These are phyloP conservation scores for Cryptococcus sp. DNA, from an alignment of 1,284 basidiomycete genomes.

Conservation along the genomic window DNA sequence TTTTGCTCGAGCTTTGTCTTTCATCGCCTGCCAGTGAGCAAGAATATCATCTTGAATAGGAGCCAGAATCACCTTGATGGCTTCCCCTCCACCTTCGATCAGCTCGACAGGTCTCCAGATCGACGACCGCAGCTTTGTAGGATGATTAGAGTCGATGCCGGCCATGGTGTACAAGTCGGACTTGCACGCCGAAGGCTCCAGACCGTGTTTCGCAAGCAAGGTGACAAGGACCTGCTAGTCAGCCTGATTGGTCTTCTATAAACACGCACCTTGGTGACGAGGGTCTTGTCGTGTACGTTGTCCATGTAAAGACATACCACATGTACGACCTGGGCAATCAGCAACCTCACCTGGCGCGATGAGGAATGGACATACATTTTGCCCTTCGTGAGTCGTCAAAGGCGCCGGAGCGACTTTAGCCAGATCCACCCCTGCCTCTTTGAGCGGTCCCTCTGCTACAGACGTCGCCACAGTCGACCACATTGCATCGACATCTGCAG, in stretches of 20 bases:
- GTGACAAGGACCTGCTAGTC: slow-evolving; percentile 17
- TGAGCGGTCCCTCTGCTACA: slow-evolving; percentile 30
- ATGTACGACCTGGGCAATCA: slow-evolving; percentile 11
- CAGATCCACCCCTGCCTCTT: slow-evolving; percentile 16
- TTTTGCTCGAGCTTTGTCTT: too few species aligned
- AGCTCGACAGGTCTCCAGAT: slow-evolving; percentile 31
- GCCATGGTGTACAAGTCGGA: slow-evolving; percentile 41
- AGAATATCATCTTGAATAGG: too few species aligned
- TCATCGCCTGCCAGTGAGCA: too few species aligned
- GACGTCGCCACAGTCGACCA: slow-evolving; percentile 27
- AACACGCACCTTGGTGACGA: slow-evolving; percentile 18
- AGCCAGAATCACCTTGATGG: background rate
- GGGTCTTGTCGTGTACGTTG: slow-evolving; percentile 23
- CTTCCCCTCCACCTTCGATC: slow-evolving; percentile 9
- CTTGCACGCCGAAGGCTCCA: slow-evolving; percentile 30
- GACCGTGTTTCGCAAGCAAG: slow-evolving; percentile 26
- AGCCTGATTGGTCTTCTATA: background rate
- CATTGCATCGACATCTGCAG: slow-evolving; percentile 19
- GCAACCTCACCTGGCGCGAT: background rate
- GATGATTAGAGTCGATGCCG: slow-evolving; percentile 44
- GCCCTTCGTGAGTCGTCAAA: background rate
- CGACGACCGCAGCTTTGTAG: slow-evolving; percentile 32
- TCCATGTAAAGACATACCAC: slow-evolving; percentile 29
- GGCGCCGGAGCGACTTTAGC: slow-evolving; percentile 29
- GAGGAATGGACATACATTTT: slow-evolving; percentile 1